Evolutionary conservation across 2,329 filamentous ascomycete species (phyloP), one percentile per base, ranked within the genome.

Genomic region (Aureobasidium leucospermi): DNA sequence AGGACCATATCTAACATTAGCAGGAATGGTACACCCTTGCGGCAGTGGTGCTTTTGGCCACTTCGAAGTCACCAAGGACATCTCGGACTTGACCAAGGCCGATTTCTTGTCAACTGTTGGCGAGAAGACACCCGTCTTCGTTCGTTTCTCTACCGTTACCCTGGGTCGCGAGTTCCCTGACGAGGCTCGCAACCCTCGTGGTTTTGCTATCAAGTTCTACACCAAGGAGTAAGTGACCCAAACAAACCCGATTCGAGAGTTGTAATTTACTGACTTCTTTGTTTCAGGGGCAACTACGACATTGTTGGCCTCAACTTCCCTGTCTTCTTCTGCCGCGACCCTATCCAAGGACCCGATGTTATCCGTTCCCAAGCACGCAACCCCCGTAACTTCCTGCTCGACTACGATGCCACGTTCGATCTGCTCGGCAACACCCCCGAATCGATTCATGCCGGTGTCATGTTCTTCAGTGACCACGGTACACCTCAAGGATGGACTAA

Each of bases 391-490:
- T 79, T 79, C 66, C 68, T 80, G 10, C 67, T 78, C 32, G 78
- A 81, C 63, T 76, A 75, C 59, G 75, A 80, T 62, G 74, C 75
- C 10, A 68, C 76, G 4, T 81, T 79, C 61, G 77, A 80, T 64
- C 69, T 80, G 19, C 71, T 79, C n/a, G 78, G 70, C 19, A 75
- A 76, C 63, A 78, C 74, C 0, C 77, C 77, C 0, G 78, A 80
- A 65, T 73, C 69, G 28, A 80, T 78, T 59, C 78, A 81, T 61
- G 76, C 76, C 2, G 75, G 75, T 8, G 65, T 79, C 61, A 78
- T 79, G 74, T 76, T 79, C 64, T 80, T 80, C 67, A 75, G 73
- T 45, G 76, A 81, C 63, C 77, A 78, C 51, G 78, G 78, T 8
- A 80, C 76, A 1, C 78, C 78, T 1, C 68, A 73, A 11, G 77